Evolutionary conservation across 495 filamentous ascomycete genomes (phyloP), one percentile per base, ranked within the genome.

Genomic region (Penicillium paradoxum): DNA sequence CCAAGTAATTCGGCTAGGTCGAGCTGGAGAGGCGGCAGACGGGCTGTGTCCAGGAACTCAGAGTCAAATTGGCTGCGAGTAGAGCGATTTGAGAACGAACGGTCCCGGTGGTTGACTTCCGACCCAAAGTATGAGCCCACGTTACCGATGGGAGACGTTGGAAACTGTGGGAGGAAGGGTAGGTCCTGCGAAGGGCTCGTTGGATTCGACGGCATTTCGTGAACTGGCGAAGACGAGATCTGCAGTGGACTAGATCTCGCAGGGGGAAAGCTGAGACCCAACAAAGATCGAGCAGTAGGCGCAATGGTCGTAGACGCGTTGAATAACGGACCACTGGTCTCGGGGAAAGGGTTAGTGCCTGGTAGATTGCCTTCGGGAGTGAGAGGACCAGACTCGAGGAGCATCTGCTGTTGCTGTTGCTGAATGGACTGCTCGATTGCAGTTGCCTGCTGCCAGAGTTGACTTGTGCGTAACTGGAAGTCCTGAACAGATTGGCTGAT

Each of bases 301-400:
- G 66, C 65, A 40, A 60, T 64, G 7, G 65, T 68, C n/a, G 64
- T 65, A 39, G 69, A 51, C 1, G 55, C 37, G 27, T 55, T 57
- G 24, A 69, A 43, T 30, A 65, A 59, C 51, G 62, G 47, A 7
- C 45, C 58, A 34, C 55, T 53, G n/a, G 56, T 57, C 21, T 75
- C 69, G 7, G 62, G 51, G 19, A 75, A 55, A 49, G 68, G 62
- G 46, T 72, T 74, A 7, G 76, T 78, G 38, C 76, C 75, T 6
- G 76, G 75, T 18, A 80, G 53, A 40, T 73, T 72, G 15, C 73
- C 75, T 54, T 80, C 78, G 19, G 76, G 77, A 19, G 75, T 77
- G 19, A 76, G 60, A 17, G 72, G 70, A 32, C 69, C 75, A 38
- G 72, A 66, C 14, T 76, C 76, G 53, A 73, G 51, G 42, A 77